Evolutionary conservation across 2,329 filamentous ascomycete genomes (phyloP).

Genomic region (Neopestalotiopsis sp.): DNA sequence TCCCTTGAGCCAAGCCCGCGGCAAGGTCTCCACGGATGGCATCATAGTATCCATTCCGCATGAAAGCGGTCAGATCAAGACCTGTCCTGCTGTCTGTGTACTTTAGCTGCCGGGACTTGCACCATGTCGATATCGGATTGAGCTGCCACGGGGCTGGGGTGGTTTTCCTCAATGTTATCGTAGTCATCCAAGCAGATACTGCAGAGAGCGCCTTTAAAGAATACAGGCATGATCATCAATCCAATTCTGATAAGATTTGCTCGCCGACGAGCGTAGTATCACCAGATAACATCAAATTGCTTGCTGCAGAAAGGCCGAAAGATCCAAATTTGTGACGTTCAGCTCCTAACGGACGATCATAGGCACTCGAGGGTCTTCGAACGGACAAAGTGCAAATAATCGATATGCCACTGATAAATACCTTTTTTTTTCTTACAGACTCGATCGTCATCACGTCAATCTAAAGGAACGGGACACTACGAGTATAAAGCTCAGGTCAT

Average conservation of each 20-base stretch:
- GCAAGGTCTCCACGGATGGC: conserved; percentile 17
- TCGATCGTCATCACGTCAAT: too few species aligned
- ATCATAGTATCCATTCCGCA: conserved; percentile 20
- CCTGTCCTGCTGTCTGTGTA: not conserved
- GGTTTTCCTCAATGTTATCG: not conserved
- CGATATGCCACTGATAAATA: too few species aligned
- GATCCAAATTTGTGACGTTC: not conserved
- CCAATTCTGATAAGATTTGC: not conserved
- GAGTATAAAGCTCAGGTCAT: too few species aligned
- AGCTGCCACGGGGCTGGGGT: not conserved
- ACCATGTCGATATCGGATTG: not conserved
- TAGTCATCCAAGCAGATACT: not conserved
- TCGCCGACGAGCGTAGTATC: not conserved
- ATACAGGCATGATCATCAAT: not conserved
- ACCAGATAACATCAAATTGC: not conserved
- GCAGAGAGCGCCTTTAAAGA: not conserved
- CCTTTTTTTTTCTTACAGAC: too few species aligned
- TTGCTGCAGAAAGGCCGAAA: not conserved
- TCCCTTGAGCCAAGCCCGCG: conserved; percentile 8
- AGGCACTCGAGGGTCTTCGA: too few species aligned
- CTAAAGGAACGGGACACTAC: too few species aligned
- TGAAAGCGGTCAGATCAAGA: conserved; percentile 17
- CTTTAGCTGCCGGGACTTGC: not conserved
- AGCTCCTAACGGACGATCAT: not conserved
- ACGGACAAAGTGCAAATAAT: too few species aligned